Evolutionary conservation across 768 basidiomycete genomes (phyloP).

Genomic region (Punctularia strigosozonata): DNA sequence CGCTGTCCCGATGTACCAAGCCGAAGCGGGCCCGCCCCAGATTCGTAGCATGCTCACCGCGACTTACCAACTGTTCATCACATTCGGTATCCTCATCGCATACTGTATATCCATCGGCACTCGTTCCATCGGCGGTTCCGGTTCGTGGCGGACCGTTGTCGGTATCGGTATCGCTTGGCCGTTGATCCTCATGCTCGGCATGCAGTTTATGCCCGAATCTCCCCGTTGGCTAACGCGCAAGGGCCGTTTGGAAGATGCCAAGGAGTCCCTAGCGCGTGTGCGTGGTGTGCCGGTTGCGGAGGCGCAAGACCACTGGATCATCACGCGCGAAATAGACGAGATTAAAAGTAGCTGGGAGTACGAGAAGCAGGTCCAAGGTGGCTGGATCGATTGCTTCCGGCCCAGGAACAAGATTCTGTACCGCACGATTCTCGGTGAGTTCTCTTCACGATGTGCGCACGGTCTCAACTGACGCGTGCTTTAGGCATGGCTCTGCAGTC

Average conservation of each 20-base stretch:
- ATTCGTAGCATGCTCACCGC: conserved; percentile 57
- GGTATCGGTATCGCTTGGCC: conserved; percentile 56
- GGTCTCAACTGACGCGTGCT: background rate
- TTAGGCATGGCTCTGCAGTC: conserved; percentile 45
- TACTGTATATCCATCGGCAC: conserved; percentile 67
- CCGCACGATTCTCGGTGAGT: conserved; percentile 38
- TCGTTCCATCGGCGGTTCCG: conserved; percentile 29
- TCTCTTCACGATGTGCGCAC: background rate
- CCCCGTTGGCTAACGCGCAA: conserved; percentile 18
- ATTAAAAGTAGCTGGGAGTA: conserved; percentile 39
- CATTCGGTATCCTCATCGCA: conserved; percentile 57
- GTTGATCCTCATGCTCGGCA: conserved; percentile 46
- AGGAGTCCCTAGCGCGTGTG: background rate
- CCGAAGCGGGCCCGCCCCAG: conserved; percentile 60
- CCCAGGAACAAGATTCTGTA: conserved; percentile 46
- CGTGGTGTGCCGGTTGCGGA: background rate
- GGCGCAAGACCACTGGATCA: background rate
- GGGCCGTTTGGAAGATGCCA: background rate
- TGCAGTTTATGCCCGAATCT: conserved; percentile 56
- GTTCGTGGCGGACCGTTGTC: conserved; percentile 52
- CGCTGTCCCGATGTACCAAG: conserved; percentile 53
- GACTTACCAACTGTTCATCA: conserved; percentile 39
- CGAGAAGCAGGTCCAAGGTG: conserved; percentile 32
- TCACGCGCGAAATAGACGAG: conserved; percentile 24
- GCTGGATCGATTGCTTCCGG: conserved; percentile 64